Conservation (phyloP, 1,284 basidiomycete genomes). For the Melampsora americana region DNA sequence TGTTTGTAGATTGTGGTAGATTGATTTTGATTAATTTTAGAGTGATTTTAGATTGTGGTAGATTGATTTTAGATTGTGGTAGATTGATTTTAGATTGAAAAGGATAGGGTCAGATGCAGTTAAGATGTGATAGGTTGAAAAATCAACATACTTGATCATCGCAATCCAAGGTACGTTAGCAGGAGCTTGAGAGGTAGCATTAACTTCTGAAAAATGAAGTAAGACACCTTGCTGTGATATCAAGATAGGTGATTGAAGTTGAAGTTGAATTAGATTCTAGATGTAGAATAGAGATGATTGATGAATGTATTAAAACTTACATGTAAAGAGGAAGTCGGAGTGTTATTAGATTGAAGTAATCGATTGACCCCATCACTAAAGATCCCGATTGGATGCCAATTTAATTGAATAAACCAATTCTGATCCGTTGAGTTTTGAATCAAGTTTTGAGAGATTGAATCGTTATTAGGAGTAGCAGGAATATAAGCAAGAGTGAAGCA, state of each 20-base stretch:
- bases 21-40: no score
- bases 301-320: constrained; percentile 2
- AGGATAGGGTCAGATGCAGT: no score
- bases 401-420: constrained; percentile 41
- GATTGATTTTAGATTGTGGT: no score
- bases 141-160: constrained; percentile 73
- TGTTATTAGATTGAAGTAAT: constrained; percentile 24
- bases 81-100: no score
- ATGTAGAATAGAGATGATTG: neutral
- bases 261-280: neutral
- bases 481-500: constrained; percentile 19
- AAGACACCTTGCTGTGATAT: constrained; percentile 49
- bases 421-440: neutral
- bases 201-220: constrained; percentile 50
- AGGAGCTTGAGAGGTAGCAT: constrained; percentile 55
- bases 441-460: constrained; percentile 2
- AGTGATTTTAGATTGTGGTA: no score
- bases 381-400: constrained; percentile 39
- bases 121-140: constrained; percentile 61
- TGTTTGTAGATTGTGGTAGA: no score
- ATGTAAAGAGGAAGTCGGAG: constrained; percentile 6
- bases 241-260: neutral
- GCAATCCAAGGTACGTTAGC: constrained; percentile 78
- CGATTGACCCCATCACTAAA: constrained; percentile 36
- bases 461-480: constrained; percentile 29